Conservation (phyloP, 345 rosid species). For the Populus ilicifolia region DNA sequence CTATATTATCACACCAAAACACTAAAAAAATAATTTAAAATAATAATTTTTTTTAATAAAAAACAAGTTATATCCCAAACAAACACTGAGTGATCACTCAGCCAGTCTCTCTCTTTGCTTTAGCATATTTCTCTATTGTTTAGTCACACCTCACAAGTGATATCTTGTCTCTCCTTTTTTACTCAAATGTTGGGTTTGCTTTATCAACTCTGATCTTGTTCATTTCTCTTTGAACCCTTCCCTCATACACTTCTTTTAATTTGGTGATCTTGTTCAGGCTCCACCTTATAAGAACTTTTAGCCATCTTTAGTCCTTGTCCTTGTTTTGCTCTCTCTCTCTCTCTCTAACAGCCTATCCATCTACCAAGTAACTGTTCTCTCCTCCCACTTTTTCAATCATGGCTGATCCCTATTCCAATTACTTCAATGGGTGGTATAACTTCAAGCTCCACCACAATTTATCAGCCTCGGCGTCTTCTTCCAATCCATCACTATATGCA, state of each 20-base stretch:
- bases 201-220: conserved; percentile 18
- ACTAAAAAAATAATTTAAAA: too few relatives aligned
- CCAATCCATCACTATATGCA: conserved; percentile 26
- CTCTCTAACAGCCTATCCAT: conserved; percentile 20
- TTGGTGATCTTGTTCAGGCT: conserved; percentile 29
- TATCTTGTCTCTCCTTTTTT: conserved; percentile 43
- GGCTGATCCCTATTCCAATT: conserved; percentile 61
- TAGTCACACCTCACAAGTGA: conserved; percentile 44
- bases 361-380: conserved; percentile 11
- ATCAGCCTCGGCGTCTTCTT: conserved; percentile 36
- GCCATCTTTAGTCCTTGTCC: conserved; percentile 16
- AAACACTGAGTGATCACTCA: neutral
- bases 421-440: conserved; percentile 50
- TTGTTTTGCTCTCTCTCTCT: conserved; percentile 7
- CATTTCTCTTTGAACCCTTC: conserved; percentile 8
- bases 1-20: too few relatives aligned
- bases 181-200: conserved; percentile 29
- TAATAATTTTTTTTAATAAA: too few relatives aligned
- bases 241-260: conserved; percentile 10
- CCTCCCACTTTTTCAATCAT: conserved; percentile 32
- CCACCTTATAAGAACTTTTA: conserved; percentile 14
- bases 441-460: conserved; percentile 36
- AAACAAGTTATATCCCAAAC: too few relatives aligned
- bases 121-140: conserved; percentile 38
- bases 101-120: conserved; percentile 23